phyloP scores from a whole-genome alignment of 1,284 basidiomycete genomes.

The Fomitopsis schrenkii region DNA sequence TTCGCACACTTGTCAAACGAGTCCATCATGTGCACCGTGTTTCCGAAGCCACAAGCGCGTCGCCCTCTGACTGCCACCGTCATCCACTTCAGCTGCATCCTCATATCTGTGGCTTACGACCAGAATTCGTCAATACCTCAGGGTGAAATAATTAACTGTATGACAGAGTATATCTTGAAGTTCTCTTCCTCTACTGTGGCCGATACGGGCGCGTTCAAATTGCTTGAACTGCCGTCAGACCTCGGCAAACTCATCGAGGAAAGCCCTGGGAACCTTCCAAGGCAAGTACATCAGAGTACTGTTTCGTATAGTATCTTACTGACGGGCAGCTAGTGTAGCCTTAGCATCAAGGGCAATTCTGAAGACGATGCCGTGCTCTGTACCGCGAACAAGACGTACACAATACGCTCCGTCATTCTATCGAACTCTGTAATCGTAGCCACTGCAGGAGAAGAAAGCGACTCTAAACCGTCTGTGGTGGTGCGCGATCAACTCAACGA shows the following conservation, averaged over 20 bases:
- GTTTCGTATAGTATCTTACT: neutral
- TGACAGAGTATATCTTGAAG: slow-evolving; percentile 46
- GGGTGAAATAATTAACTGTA: slow-evolving; percentile 10
- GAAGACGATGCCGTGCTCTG: slow-evolving; percentile 88
- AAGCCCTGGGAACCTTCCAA: slow-evolving; percentile 11
- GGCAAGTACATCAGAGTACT: slow-evolving; percentile 10
- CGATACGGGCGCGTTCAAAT: slow-evolving; percentile 52
- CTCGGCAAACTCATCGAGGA: slow-evolving; percentile 42
- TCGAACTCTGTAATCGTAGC: slow-evolving; percentile 84
- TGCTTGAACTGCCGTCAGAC: slow-evolving; percentile 67
- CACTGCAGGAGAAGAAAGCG: slow-evolving; percentile 32
- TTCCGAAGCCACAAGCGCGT: neutral
- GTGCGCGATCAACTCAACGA: slow-evolving; percentile 74
- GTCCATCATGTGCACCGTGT: slow-evolving; percentile 1
- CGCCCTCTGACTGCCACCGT: neutral
- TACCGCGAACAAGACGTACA: slow-evolving; percentile 74
- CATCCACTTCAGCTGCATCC: neutral
- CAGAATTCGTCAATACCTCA: too few species aligned
- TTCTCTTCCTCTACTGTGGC: slow-evolving; percentile 46
- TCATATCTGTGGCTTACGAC: too few species aligned
- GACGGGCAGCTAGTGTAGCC: slow-evolving; percentile 32
- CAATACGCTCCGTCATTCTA: slow-evolving; percentile 75
- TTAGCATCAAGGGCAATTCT: slow-evolving; percentile 76
- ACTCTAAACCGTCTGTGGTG: slow-evolving; percentile 23
- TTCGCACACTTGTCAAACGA: too few species aligned